phyloP scores from a whole-genome alignment of 306 rosid genomes.

The Dryas alaskensis region DNA sequence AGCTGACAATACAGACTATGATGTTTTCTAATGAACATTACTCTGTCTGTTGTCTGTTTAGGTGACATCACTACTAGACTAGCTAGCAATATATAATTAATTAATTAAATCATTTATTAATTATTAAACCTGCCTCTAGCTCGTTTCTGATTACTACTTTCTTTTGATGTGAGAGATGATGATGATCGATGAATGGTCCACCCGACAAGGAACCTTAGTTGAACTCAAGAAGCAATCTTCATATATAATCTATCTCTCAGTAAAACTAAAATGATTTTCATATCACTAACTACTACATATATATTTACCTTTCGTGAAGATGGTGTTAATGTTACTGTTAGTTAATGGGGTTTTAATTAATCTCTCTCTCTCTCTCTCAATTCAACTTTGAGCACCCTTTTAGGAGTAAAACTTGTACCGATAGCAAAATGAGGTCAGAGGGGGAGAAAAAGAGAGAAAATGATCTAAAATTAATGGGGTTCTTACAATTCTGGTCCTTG shows the following conservation, averaged over 20 bases:
- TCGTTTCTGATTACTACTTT: conserved; percentile 10
- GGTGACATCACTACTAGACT: conserved; percentile 42
- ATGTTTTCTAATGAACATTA: conserved; percentile 5
- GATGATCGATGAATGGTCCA: conserved; percentile 34
- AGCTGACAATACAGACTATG: conserved; percentile 40
- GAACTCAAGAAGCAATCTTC: conserved; percentile 50
- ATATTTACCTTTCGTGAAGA: conserved; percentile 16
- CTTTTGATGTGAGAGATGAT: conserved; percentile 20
- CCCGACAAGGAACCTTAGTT: conserved; percentile 51
- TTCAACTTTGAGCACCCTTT: conserved; percentile 10
- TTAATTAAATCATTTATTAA: conserved; percentile 2
- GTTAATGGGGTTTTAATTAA: not conserved
- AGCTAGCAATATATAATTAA: not conserved
- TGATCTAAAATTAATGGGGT: not conserved
- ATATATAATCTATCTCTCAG: not conserved
- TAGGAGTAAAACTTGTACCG: conserved; percentile 31
- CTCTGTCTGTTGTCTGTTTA: conserved; percentile 20
- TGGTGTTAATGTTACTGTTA: not conserved
- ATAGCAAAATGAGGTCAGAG: conserved; percentile 40
- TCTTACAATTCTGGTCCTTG: conserved; percentile 10
- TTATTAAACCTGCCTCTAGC: conserved; percentile 12
- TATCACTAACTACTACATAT: no score
- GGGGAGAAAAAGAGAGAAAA: not conserved
- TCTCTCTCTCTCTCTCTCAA: not conserved
- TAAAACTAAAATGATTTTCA: not conserved